Evolutionary conservation across 768 basidiomycete genomes (phyloP).

Genomic region (Pleurotus citrinopileatus): DNA sequence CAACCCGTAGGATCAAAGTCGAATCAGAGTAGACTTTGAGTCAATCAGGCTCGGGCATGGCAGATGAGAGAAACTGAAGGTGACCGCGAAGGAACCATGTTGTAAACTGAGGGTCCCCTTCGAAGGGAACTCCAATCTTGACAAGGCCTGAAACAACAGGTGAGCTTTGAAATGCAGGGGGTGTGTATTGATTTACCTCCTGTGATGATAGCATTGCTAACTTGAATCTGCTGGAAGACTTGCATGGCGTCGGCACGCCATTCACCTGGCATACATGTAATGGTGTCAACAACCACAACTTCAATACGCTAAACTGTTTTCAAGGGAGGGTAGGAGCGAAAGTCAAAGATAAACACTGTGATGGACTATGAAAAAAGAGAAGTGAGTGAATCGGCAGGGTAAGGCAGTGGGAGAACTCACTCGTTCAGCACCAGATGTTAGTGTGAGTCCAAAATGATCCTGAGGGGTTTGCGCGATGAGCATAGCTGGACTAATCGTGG

Average conservation of each 20-base stretch:
- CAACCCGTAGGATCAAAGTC: background rate
- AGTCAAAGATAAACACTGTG: too few relatives aligned
- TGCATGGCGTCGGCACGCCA: background rate
- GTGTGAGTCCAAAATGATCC: too few relatives aligned
- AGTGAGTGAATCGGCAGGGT: too few relatives aligned
- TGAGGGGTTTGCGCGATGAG: too few relatives aligned
- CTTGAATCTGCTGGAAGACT: background rate
- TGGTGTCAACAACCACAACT: too few relatives aligned
- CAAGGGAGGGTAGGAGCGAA: too few relatives aligned
- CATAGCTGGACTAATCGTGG: too few relatives aligned
- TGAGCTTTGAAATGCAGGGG: background rate
- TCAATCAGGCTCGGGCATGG: background rate
- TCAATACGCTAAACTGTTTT: too few relatives aligned
- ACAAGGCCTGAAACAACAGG: background rate
- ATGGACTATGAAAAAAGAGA: too few relatives aligned
- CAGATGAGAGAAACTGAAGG: background rate
- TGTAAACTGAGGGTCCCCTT: background rate
- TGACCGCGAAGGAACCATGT: background rate
- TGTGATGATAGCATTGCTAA: background rate
- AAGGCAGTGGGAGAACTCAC: too few relatives aligned
- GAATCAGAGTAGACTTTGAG: background rate
- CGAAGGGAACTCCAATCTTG: background rate
- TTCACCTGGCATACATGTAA: background rate
- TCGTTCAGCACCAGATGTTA: too few relatives aligned
- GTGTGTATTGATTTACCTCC: background rate